phyloP scores from a whole-genome alignment of 352 stramenopile species.

The Phytophthora melonis region DNA sequence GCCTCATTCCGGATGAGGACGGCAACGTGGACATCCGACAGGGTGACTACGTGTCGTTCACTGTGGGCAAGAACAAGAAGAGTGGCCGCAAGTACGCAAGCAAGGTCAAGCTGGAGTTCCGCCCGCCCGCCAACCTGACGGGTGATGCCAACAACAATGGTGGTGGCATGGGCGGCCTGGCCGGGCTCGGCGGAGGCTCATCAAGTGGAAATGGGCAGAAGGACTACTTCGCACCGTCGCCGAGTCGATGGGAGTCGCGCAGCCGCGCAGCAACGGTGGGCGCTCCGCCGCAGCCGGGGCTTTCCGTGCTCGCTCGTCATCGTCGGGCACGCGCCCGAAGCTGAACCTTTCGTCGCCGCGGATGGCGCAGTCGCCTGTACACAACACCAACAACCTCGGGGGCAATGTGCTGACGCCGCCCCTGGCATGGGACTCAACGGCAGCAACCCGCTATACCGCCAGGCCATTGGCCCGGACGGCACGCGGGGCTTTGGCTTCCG shows the following conservation, averaged over 20 bases:
- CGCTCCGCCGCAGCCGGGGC: conserved; percentile 46
- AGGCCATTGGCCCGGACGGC: conserved; percentile 80
- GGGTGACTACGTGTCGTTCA: conserved; percentile 91
- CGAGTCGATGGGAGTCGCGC: conserved; percentile 64
- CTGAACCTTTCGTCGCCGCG: conserved; percentile 71
- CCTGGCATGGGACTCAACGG: conserved; percentile 56
- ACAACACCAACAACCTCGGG: conserved; percentile 35
- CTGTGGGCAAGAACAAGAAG: conserved; percentile 92
- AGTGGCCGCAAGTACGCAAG: conserved; percentile 89
- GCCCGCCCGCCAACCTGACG: conserved; percentile 69
- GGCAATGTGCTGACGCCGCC: conserved; percentile 36
- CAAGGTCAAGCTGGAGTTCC: conserved; percentile 91
- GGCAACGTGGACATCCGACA: conserved; percentile 87
- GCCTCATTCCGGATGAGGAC: conserved; percentile 89
- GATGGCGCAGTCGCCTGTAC: conserved; percentile 59
- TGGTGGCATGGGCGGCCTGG: conserved; percentile 24
- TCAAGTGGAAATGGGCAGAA: conserved; percentile 58
- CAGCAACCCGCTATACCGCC: conserved; percentile 74
- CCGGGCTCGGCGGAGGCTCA: conserved; percentile 33
- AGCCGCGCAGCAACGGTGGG: conserved; percentile 66
- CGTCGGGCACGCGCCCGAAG: conserved; percentile 66
- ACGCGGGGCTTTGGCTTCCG: conserved; percentile 84
- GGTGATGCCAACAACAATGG: conserved; percentile 31
- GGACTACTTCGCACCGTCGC: conserved; percentile 65
- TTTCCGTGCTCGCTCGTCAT: conserved; percentile 69